A percentile compares a stretch with the other conserved stretches of the same genome.
Conservation (phyloP, 768 basidiomycete species). For the Boletus rubropictus region DNA sequence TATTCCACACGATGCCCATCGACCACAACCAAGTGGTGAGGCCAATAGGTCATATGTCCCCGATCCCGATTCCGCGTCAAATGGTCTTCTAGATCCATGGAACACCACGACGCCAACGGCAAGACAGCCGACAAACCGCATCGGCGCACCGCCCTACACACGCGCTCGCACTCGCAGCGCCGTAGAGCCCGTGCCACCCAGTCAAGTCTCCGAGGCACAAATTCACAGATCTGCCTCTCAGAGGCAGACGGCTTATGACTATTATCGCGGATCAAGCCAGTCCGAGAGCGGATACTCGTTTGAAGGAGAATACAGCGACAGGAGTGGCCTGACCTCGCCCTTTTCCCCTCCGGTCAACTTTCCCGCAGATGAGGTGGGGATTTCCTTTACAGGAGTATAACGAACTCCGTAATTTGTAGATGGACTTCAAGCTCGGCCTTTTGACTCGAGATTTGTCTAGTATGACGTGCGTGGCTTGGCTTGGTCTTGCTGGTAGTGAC, state of each 20-base stretch:
- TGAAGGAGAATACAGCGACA: constrained; percentile 12
- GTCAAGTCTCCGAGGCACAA: constrained; percentile 43
- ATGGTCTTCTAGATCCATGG: constrained; percentile 31
- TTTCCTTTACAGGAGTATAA: constrained; percentile 21
- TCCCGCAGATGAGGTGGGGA: constrained; percentile 36
- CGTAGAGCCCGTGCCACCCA: constrained; percentile 23
- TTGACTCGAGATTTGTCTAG: constrained; percentile 33
- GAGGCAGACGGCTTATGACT: constrained; percentile 23
- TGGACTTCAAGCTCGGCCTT: constrained; percentile 21
- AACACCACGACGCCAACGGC: constrained; percentile 26
- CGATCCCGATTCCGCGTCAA: constrained; percentile 24
- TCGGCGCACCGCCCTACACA: constrained; percentile 20
- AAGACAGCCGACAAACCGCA: constrained; percentile 19
- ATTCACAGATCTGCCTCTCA: constrained; percentile 43
- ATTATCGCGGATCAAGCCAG: constrained; percentile 35
- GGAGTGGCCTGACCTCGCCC: constrained; percentile 25
- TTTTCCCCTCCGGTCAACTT: constrained; percentile 33
- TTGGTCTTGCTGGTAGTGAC: constrained; percentile 2
- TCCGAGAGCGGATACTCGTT: constrained; percentile 32
- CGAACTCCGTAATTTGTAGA: constrained; percentile 19
- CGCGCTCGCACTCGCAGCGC: constrained; percentile 38
- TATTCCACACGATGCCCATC: constrained; percentile 35
- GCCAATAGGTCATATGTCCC: constrained; percentile 29
- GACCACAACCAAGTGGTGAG: constrained; percentile 27
- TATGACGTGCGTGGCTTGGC: constrained; percentile 34